phyloP scores from a whole-genome alignment of 2,329 filamentous ascomycete genomes.

The Chaetomiaceae sp. region DNA sequence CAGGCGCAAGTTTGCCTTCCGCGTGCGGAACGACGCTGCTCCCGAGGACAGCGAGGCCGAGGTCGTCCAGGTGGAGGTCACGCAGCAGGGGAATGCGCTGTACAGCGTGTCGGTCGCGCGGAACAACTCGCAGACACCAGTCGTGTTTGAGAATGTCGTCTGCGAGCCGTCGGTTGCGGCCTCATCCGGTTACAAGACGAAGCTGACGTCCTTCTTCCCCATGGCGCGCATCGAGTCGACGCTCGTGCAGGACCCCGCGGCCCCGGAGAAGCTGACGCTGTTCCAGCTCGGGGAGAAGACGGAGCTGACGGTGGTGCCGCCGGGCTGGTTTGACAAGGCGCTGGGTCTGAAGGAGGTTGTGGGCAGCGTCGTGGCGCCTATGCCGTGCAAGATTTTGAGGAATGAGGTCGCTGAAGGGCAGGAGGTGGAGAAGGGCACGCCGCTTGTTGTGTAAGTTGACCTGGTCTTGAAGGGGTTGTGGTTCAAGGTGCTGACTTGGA shows the following conservation, averaged over 20 bases:
- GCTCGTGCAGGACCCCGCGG: constrained; percentile 55
- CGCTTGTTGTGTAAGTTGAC: constrained; percentile 78
- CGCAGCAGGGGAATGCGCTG: constrained; percentile 44
- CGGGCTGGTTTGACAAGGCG: constrained; percentile 82
- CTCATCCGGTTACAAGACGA: constrained; percentile 32
- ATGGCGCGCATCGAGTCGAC: constrained; percentile 75
- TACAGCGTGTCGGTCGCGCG: constrained; percentile 46
- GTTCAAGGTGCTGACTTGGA: constrained; percentile 24
- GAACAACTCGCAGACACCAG: constrained; percentile 33
- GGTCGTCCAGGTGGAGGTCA: constrained; percentile 50
- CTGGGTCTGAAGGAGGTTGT: constrained; percentile 74
- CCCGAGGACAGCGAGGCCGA: constrained; percentile 50
- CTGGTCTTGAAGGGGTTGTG: constrained; percentile 27
- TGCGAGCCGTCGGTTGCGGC: constrained; percentile 35
- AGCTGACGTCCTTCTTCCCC: constrained; percentile 72
- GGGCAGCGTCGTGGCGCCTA: constrained; percentile 84
- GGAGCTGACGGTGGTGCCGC: constrained; percentile 53
- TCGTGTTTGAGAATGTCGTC: constrained; percentile 44
- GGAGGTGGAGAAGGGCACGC: constrained; percentile 75
- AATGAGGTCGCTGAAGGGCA: constrained; percentile 85
- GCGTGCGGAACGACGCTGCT: constrained; percentile 44
- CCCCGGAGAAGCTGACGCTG: constrained; percentile 61
- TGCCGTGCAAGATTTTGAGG: constrained; percentile 94
- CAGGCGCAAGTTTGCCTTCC: constrained; percentile 48
- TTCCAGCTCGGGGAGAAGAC: constrained; percentile 68